Evolutionary conservation across 805 yeast species (phyloP), one percentile per base, ranked within the genome.

Genomic region (Lachancea dasiensis): DNA sequence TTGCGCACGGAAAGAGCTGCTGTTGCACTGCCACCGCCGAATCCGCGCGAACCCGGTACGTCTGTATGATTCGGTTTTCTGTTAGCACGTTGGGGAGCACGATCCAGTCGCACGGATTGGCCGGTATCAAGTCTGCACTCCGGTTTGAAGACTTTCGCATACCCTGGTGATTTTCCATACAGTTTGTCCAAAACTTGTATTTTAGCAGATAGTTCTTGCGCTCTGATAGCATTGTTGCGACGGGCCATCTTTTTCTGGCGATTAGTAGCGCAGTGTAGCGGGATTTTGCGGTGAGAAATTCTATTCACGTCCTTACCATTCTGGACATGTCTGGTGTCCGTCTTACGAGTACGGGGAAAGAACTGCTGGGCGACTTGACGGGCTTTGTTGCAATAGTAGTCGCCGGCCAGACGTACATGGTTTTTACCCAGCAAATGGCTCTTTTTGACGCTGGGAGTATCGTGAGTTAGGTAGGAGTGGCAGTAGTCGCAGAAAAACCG

Each of bases 401-500:
- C 82, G 42, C 86, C 77, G 35, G 81, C 83, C 38, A 73, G 68
- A 43, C 73, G 70, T 29, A 83, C 66, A 59, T 86, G 96, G 58
- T 83, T 80, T 49, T 74, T 76, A 7, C 96, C 96, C 27, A 72
- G 65, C 28, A 83, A 58, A 60, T 86, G 96, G 28, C 86, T 78
- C 52, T 81, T 80, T 16, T 95, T 64, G 38, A 86, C 95, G 63
- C 92, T 81, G 50, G 77, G 67, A n/a, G 92, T 81, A 60, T 86
- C 95, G 56, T 86, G 95, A 1, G 95, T 86, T 41, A 87, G 64
- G 50, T 81, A 81, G 14, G 86, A 76, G 53, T 77, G 77, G 57
- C 95, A 86, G 56, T 86, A 86, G 49, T 82, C 92, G 60, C 95
- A 86, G 62, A 80, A 82, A 58, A 80, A 82, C 58, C 79, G 83